These are phyloP conservation scores for Colletotrichum trifolii DNA, from an alignment of 2,329 filamentous ascomycete species.

Conservation along the genomic window DNA sequence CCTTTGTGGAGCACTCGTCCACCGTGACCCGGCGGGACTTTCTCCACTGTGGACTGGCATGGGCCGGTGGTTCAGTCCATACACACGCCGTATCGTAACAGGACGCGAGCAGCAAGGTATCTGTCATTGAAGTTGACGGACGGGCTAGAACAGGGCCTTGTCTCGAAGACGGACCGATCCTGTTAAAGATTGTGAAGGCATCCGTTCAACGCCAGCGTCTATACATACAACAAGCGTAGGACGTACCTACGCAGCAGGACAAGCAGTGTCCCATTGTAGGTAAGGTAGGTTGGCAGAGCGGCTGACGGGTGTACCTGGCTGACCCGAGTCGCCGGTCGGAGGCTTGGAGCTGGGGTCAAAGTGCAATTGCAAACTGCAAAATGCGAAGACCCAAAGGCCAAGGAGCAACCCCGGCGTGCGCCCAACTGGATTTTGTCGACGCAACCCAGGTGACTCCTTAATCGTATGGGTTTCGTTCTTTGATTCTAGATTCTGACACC, in stretches of 20 bases:
- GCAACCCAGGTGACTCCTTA: constrained; percentile 27
- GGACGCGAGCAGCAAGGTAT: neutral
- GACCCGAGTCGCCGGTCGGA: constrained; percentile 4
- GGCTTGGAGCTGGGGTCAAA: constrained; percentile 4
- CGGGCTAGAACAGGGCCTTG: too few relatives aligned
- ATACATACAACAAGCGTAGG: neutral
- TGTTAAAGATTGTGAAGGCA: neutral
- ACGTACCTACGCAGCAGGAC: too few relatives aligned
- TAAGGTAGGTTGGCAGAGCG: neutral
- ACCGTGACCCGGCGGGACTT: constrained; percentile 15
- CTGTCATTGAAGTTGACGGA: too few relatives aligned
- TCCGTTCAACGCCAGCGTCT: neutral
- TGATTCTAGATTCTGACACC: constrained; percentile 37
- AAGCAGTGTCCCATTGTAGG: neutral
- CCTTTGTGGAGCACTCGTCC: constrained; percentile 26
- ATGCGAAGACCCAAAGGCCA: constrained; percentile 6
- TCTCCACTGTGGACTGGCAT: constrained; percentile 18
- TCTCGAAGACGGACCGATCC: constrained; percentile 5
- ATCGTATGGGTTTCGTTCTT: constrained; percentile 34
- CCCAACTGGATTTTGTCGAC: constrained; percentile 21
- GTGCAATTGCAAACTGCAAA: neutral
- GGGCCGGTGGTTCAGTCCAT: constrained; percentile 12
- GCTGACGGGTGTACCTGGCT: constrained; percentile 16
- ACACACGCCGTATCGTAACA: neutral
- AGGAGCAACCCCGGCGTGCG: constrained; percentile 4